Evolutionary conservation across 2,329 filamentous ascomycete species (phyloP).

Genomic region (Pseudogymnoascus sp.): DNA sequence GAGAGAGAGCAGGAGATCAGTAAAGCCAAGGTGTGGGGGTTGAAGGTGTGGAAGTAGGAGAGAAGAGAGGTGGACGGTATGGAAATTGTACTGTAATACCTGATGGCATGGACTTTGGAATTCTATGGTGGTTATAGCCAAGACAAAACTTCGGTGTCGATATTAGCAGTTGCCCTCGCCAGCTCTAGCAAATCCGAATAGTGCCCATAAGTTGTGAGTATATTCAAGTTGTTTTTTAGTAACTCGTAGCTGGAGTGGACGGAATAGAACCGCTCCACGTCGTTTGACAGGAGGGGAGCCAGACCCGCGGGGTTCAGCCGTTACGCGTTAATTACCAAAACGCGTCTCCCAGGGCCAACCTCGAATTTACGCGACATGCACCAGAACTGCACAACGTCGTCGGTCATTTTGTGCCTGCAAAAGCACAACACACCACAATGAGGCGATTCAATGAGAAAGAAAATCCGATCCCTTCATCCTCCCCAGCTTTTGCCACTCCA

Average conservation of each 20-base stretch:
- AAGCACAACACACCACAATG: not conserved
- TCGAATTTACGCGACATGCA: constrained; percentile 6
- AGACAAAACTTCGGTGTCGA: not conserved
- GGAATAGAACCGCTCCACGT: not conserved
- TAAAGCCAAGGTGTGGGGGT: not conserved
- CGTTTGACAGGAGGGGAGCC: not conserved
- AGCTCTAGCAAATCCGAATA: not conserved
- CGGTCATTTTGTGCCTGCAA: not conserved
- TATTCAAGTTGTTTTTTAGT: not conserved
- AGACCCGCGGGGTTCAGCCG: not conserved
- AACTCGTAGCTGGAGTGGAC: not conserved
- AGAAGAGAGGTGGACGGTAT: not conserved
- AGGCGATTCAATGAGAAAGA: constrained; percentile 3
- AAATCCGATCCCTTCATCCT: constrained; percentile 74
- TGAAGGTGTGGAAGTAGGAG: not conserved
- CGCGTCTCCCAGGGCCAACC: not conserved
- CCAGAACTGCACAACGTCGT: constrained; percentile 3
- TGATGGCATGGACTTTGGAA: not conserved
- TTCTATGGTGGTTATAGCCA: not conserved
- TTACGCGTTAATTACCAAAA: constrained; percentile 6
- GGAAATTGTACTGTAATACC: not conserved
- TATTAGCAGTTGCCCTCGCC: not conserved
- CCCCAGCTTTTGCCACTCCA: constrained; percentile 83
- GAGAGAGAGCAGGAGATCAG: not conserved
- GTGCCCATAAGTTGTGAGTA: not conserved